These are phyloP conservation scores for Diaporthe ampelina DNA, from an alignment of 2,329 filamentous ascomycete species.

Conservation along the genomic window DNA sequence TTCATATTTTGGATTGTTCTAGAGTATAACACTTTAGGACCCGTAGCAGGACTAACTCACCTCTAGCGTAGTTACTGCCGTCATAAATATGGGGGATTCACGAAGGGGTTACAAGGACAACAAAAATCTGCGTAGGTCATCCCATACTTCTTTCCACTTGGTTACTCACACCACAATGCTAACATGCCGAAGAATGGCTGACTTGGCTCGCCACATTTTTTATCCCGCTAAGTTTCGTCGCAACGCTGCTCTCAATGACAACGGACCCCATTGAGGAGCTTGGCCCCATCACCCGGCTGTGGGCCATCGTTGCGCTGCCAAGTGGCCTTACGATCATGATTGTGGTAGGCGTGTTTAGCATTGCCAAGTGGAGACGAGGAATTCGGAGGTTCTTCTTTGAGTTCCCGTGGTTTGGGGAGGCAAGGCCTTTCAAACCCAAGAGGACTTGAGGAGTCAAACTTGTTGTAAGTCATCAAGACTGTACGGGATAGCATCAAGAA, in stretches of 20 bases:
- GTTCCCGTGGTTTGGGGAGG: constrained; percentile 22
- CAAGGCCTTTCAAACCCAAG: constrained; percentile 19
- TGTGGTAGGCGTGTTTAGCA: constrained; percentile 33
- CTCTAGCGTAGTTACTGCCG: too few species aligned
- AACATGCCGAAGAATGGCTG: constrained; percentile 43
- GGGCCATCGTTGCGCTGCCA: constrained; percentile 36
- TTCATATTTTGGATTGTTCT: too few species aligned
- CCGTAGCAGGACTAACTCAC: too few species aligned
- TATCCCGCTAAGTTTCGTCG: constrained; percentile 50
- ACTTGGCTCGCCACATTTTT: constrained; percentile 53
- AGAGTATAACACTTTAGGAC: too few species aligned
- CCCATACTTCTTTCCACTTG: background rate
- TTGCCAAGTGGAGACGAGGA: constrained; percentile 37
- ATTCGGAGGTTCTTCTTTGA: constrained; percentile 26
- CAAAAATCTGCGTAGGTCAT: constrained; percentile 46
- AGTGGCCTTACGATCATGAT: constrained; percentile 37
- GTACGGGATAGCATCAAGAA: background rate
- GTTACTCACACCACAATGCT: background rate
- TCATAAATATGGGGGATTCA: constrained; percentile 50
- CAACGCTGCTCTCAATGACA: constrained; percentile 50
- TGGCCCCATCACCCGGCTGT: constrained; percentile 32
- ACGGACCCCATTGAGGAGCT: constrained; percentile 34
- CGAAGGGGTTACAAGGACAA: constrained; percentile 49
- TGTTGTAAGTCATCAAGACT: background rate
- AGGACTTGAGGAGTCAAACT: background rate